These are phyloP conservation scores for Smallanthus sonchifolius DNA, from an alignment of 129 eudicot genomes.

Conservation along the genomic window DNA sequence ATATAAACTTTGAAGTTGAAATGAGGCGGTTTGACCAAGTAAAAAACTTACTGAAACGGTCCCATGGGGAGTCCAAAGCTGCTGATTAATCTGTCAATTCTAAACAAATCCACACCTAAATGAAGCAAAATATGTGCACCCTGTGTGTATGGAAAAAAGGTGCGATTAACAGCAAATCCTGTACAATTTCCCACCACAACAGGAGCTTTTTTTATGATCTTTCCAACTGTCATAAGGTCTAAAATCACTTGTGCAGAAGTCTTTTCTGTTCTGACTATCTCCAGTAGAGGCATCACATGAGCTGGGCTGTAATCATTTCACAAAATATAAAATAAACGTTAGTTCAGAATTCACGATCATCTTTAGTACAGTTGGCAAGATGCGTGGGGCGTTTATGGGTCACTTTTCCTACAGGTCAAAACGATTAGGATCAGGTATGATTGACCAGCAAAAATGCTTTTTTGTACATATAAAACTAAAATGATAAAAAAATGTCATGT, in stretches of 20 bases:
- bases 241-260: slow-evolving; percentile 94
- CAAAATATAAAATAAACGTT: neutral
- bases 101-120: slow-evolving; percentile 81
- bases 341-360: neutral
- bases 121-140: slow-evolving; percentile 72
- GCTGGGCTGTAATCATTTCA: slow-evolving; percentile 66
- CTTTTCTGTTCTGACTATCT: slow-evolving; percentile 81
- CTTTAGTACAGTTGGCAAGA: neutral
- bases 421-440: neutral
- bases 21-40: neutral
- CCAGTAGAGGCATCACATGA: slow-evolving; percentile 95
- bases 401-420: neutral
- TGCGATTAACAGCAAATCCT: slow-evolving; percentile 89
- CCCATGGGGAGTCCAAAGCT: slow-evolving; percentile 94
- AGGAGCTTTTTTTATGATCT: slow-evolving; percentile 74
- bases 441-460: neutral
- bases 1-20: neutral
- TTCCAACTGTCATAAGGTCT: slow-evolving; percentile 89
- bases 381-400: neutral
- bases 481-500: no score
- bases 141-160: slow-evolving; percentile 87
- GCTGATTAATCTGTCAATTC: slow-evolving; percentile 74
- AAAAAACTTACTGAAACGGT: slow-evolving; percentile 83
- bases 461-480: no score
- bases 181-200: slow-evolving; percentile 97